Conservation (phyloP, 192 early-diverging fungal genomes). For the Radiomyces spectabilis region DNA sequence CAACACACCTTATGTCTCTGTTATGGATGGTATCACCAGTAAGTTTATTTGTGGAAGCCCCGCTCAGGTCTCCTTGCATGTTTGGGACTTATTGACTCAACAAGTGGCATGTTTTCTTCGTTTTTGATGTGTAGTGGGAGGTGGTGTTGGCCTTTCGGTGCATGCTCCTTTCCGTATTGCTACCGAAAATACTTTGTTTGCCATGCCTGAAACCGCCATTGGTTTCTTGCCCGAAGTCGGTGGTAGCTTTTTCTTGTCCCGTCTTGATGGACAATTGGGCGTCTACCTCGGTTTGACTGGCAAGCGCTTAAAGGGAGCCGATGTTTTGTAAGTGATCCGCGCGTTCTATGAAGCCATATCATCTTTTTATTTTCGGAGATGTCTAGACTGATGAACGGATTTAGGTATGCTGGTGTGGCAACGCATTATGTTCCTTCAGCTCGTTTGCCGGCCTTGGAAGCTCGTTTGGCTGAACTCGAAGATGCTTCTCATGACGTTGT, state of each 20-base stretch:
- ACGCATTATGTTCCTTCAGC: slow-evolving; percentile 93
- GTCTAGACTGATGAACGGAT: background rate
- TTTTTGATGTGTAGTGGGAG: slow-evolving; percentile 70
- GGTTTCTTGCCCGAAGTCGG: slow-evolving; percentile 98
- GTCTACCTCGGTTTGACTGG: slow-evolving; percentile 90
- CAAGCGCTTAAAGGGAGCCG: slow-evolving; percentile 64
- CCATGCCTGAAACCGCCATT: slow-evolving; percentile 97
- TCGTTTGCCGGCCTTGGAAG: slow-evolving; percentile 70
- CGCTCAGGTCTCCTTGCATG: background rate
- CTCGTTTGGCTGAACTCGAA: slow-evolving; percentile 75
- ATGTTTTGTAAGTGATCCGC: slow-evolving; percentile 61
- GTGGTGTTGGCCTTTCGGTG: slow-evolving; percentile 91
- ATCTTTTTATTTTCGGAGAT: background rate
- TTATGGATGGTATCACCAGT: slow-evolving; percentile 86
- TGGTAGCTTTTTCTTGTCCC: slow-evolving; percentile 88
- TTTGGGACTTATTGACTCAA: background rate
- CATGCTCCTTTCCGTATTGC: slow-evolving; percentile 96
- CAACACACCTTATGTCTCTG: slow-evolving; percentile 80
- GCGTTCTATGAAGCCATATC: background rate
- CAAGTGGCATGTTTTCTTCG: background rate
- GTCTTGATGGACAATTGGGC: slow-evolving; percentile 92
- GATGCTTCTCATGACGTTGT: slow-evolving; percentile 69
- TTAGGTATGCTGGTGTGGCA: slow-evolving; percentile 82
- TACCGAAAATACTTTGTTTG: slow-evolving; percentile 90
- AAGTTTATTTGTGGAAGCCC: slow-evolving; percentile 4